Evolutionary conservation across 2,329 filamentous ascomycete species (phyloP).

Genomic region (Juglanconis oblonga): DNA sequence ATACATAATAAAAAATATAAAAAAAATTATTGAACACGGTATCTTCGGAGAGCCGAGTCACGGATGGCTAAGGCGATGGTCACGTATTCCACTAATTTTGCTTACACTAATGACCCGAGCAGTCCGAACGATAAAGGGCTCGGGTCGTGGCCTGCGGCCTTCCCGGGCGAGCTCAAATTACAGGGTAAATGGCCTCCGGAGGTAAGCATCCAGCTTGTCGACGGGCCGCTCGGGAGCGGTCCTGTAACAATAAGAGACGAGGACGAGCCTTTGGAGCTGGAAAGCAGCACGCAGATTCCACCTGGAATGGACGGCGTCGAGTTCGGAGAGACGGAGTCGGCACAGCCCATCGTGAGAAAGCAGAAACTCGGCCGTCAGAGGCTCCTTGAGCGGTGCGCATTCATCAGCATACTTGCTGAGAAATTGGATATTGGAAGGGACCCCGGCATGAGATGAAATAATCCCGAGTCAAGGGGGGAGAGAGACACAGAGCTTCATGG

Average conservation of each 20-base stretch:
- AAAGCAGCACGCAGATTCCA: conserved; percentile 13
- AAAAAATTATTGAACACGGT: conserved; percentile 22
- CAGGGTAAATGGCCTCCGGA: background rate
- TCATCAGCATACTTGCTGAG: conserved; percentile 22
- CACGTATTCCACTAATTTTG: conserved; percentile 23
- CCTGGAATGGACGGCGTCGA: conserved; percentile 12
- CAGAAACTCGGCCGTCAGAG: conserved; percentile 19
- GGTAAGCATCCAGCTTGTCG: conserved; percentile 20
- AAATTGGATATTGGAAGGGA: conserved; percentile 19
- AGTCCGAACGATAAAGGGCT: background rate
- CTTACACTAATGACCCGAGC: conserved; percentile 22
- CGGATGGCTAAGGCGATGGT: conserved; percentile 19
- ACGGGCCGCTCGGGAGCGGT: conserved; percentile 21
- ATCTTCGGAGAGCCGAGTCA: conserved; percentile 19
- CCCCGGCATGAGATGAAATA: no score
- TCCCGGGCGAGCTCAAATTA: background rate
- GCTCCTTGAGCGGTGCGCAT: conserved; percentile 22
- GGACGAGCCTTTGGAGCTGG: background rate
- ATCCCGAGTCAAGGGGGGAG: background rate
- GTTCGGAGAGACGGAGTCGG: conserved; percentile 18
- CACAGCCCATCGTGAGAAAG: conserved; percentile 4
- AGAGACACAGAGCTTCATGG: no score
- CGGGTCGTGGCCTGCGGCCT: conserved; percentile 23
- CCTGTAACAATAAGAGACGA: background rate
- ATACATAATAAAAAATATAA: no score